These are phyloP conservation scores for Aureobasidium sp. DNA, from an alignment of 2,329 filamentous ascomycete species.

Conservation along the genomic window DNA sequence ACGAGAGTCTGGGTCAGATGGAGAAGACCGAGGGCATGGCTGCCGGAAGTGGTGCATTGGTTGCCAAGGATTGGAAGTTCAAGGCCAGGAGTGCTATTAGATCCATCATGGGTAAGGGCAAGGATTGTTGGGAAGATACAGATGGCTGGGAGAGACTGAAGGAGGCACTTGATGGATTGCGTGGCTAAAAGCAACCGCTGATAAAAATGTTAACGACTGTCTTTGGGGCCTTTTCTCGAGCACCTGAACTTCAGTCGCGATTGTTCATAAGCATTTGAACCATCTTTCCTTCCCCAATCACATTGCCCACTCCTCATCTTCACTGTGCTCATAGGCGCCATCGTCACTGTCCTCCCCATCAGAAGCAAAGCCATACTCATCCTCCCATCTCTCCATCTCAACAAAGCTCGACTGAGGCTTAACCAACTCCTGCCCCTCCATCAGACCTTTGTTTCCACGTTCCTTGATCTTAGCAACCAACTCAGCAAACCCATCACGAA, in stretches of 20 bases:
- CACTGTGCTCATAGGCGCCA: neutral
- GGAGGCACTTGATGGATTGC: conserved; percentile 29
- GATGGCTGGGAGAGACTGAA: conserved; percentile 57
- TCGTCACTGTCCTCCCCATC: neutral
- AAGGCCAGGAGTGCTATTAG: conserved; percentile 80
- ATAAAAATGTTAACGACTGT: neutral
- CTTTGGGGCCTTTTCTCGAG: too few species aligned
- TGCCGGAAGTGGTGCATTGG: conserved; percentile 44
- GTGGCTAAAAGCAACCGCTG: neutral
- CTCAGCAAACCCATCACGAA: neutral
- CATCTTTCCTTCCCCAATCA: neutral
- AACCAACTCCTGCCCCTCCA: neutral
- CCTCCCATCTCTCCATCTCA: neutral
- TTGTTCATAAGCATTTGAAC: too few species aligned
- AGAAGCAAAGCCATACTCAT: neutral
- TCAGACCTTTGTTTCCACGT: neutral
- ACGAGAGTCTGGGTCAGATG: conserved; percentile 60
- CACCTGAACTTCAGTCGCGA: neutral
- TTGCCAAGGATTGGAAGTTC: conserved; percentile 76
- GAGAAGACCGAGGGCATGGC: conserved; percentile 44
- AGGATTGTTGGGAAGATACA: conserved; percentile 73
- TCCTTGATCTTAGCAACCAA: neutral
- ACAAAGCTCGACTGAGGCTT: neutral
- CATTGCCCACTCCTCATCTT: neutral
- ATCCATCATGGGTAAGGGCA: conserved; percentile 74